phyloP scores from a whole-genome alignment of 1,284 basidiomycete genomes.

The Caloboletus firmus region DNA sequence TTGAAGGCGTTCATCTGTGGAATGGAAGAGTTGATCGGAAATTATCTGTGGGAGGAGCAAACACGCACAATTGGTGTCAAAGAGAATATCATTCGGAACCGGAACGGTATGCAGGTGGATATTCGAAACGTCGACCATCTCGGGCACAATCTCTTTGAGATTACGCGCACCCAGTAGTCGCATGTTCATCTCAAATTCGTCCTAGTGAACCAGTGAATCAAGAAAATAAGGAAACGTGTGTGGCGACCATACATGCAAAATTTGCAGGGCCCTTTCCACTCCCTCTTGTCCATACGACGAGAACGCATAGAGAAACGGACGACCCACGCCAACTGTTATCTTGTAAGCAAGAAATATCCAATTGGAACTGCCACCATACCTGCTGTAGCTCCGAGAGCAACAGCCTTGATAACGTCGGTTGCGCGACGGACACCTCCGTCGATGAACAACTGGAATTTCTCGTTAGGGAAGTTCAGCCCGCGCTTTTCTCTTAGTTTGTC shows the following conservation, averaged over 20 bases:
- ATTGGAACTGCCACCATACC: slow-evolving; percentile 40
- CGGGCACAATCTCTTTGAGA: slow-evolving; percentile 74
- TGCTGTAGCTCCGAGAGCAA: slow-evolving; percentile 90
- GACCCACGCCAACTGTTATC: slow-evolving; percentile 64
- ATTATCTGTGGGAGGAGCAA: background rate
- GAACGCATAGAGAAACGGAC: slow-evolving; percentile 89
- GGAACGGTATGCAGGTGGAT: slow-evolving; percentile 61
- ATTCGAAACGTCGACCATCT: slow-evolving; percentile 85
- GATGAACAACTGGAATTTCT: slow-evolving; percentile 83
- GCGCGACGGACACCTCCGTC: slow-evolving; percentile 92
- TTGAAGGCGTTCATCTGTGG: slow-evolving; percentile 44
- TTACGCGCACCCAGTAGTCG: slow-evolving; percentile 82
- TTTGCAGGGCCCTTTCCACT: slow-evolving; percentile 74
- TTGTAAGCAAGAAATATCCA: slow-evolving; percentile 1
- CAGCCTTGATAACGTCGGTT: slow-evolving; percentile 90
- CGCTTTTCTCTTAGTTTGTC: slow-evolving; percentile 69
- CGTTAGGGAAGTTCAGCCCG: slow-evolving; percentile 56
- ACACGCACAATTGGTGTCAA: slow-evolving; percentile 73
- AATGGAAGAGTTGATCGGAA: slow-evolving; percentile 38
- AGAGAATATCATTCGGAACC: slow-evolving; percentile 72
- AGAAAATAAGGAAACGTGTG: background rate
- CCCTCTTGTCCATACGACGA: slow-evolving; percentile 86
- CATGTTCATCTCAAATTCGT: slow-evolving; percentile 95
- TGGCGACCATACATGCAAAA: slow-evolving; percentile 62
- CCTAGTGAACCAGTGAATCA: slow-evolving; percentile 46